These are phyloP conservation scores for Mrakia blollopis DNA, from an alignment of 768 basidiomycete species.

Conservation along the genomic window DNA sequence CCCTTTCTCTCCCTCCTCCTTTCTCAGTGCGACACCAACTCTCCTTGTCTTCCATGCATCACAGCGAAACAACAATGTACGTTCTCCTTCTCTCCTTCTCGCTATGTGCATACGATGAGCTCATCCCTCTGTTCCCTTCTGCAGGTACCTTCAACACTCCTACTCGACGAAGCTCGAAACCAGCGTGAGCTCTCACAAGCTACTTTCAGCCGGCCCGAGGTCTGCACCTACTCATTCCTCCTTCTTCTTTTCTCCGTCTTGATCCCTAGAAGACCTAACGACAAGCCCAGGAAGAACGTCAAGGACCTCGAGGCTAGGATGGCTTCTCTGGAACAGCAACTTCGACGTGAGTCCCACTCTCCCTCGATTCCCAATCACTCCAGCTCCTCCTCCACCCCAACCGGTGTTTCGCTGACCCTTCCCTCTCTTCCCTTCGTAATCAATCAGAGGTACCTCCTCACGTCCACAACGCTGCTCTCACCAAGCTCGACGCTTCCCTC, in stretches of 20 bases:
- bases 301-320: constrained; percentile 42
- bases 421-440: background rate
- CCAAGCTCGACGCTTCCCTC: constrained; percentile 41
- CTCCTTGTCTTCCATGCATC: constrained; percentile 30
- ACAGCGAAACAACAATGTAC: constrained; percentile 26
- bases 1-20: background rate
- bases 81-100: background rate
- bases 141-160: constrained; percentile 46
- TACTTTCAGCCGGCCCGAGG: constrained; percentile 1
- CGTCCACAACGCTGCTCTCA: constrained; percentile 44
- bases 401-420: background rate
- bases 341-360: constrained; percentile 33
- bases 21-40: constrained; percentile 31
- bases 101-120: background rate
- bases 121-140: background rate
- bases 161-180: constrained; percentile 37
- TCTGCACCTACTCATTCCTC: background rate
- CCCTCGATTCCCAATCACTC: background rate
- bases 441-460: constrained; percentile 43
- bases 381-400: background rate
- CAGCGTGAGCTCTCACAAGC: background rate
- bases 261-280: background rate
- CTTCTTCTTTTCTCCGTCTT: background rate
- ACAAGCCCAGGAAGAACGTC: constrained; percentile 27
- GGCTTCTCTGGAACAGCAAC: constrained; percentile 44